Evolutionary conservation across 805 yeast species (phyloP).

Genomic region (Cyberlindnera japonica): DNA sequence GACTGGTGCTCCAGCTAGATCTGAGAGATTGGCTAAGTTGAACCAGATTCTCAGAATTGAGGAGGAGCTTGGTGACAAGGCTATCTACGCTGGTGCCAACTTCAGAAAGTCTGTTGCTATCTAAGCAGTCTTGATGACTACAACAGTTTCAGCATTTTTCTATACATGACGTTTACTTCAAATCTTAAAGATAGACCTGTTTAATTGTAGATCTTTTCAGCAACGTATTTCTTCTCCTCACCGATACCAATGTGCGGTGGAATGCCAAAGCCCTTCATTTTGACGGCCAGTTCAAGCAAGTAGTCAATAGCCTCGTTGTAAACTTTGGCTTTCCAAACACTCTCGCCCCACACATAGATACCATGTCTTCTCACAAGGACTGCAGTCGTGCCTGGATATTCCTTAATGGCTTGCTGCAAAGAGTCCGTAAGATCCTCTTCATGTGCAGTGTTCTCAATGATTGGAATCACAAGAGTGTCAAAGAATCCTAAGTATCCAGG

Average conservation of each 20-base stretch:
- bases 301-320: slow-evolving; percentile 93
- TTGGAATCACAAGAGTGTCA: slow-evolving; percentile 80
- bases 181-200: neutral
- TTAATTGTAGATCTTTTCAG: slow-evolving; percentile 23
- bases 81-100: slow-evolving; percentile 88
- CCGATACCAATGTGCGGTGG: slow-evolving; percentile 41
- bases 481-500: slow-evolving; percentile 64
- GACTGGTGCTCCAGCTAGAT: slow-evolving; percentile 99
- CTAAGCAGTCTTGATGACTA: slow-evolving; percentile 19
- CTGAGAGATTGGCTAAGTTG: slow-evolving; percentile 98
- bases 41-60: slow-evolving; percentile 98
- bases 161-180: neutral
- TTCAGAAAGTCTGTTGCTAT: slow-evolving; percentile 55
- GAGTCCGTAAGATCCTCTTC: slow-evolving; percentile 79
- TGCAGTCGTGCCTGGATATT: slow-evolving; percentile 78
- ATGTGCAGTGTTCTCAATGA: slow-evolving; percentile 84
- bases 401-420: slow-evolving; percentile 57
- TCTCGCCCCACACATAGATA: slow-evolving; percentile 94
- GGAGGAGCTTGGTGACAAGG: slow-evolving; percentile 98
- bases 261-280: slow-evolving; percentile 71
- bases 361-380: slow-evolving; percentile 92
- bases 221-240: slow-evolving; percentile 29
- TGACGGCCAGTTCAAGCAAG: slow-evolving; percentile 76
- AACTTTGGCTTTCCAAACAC: slow-evolving; percentile 87
- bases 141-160: neutral